Base-by-base conservation (phyloP, 2,329 filamentous ascomycete species). In the Ascochyta viciae-villosae region DNA sequence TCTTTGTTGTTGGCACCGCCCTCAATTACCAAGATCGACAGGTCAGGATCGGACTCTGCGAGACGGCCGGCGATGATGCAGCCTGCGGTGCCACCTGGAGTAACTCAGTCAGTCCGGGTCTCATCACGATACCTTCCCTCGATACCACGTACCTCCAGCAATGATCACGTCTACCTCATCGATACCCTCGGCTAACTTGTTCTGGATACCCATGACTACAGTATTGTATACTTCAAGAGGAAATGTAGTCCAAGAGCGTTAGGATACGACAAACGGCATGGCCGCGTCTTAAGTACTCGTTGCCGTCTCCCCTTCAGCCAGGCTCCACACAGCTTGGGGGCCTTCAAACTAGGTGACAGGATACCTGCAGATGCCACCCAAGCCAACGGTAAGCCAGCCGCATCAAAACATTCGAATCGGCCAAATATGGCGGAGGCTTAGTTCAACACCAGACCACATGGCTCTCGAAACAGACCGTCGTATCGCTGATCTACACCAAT, bases 11-110 rank as follows among this genome's bases (percentile, higher is more conserved):
- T 82, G 19, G 74, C 76, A 1, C 84, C 84, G 26, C 77, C 74
- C 64, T 87, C 84, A 45, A 86, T 79, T 6, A 86, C 73, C 12
- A 85, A 71, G 38, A 85, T 79, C 15, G 78, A 79, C 1, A 84
- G 70, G 22, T 73, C 72, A 0, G 80, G 81, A 50, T 83, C 78
- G 0, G 82, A 80, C 50, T 81, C 79, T 6, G 82, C 80, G 2
- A 85, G 76, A 42, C 83, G 74, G 3, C 75, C 78, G 15, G 83
- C 82, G 31, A 83, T 50, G 34, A 63, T 55, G 61, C 80, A 81
- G 27, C 78, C 80, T 23, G 79, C 74, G 3, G 80, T 68, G 33
- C 65, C 65, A 43, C 65, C 65, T 68, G 15, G 7, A 33, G 9
- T 34, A 22, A 3, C 4, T 4, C 16, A 31, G 27, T 63, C 10